Conservation (phyloP, 768 basidiomycete genomes). For the Collybia sordida region DNA sequence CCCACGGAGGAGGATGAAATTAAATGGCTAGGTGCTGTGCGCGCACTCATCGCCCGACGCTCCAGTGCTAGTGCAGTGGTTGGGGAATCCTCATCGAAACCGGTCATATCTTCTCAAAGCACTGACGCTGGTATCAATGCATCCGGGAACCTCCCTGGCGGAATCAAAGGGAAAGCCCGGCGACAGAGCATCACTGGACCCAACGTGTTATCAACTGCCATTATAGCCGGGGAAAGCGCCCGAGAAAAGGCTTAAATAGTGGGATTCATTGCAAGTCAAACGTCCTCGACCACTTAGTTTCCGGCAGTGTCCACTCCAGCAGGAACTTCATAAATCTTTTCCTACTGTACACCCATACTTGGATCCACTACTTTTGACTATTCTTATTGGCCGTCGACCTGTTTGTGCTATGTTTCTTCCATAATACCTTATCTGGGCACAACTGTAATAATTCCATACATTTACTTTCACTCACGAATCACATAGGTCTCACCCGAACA, state of each 20-base stretch:
- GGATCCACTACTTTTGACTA: not conserved
- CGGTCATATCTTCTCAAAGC: slow-evolving; percentile 13
- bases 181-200: slow-evolving; percentile 43
- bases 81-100: slow-evolving; percentile 38
- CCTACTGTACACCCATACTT: not conserved
- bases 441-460: not conserved
- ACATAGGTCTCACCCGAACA: not conserved
- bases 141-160: slow-evolving; percentile 13
- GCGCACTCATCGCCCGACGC: slow-evolving; percentile 83
- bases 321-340: not conserved
- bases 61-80: slow-evolving; percentile 50
- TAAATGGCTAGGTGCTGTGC: slow-evolving; percentile 94
- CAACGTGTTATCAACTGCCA: slow-evolving; percentile 10
- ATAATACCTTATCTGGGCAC: not conserved
- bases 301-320: not conserved
- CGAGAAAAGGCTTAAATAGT: slow-evolving; percentile 14
- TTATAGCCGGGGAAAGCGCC: slow-evolving; percentile 20
- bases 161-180: slow-evolving; percentile 47
- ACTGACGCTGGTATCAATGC: slow-evolving; percentile 10
- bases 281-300: slow-evolving; percentile 1
- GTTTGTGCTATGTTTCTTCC: not conserved
- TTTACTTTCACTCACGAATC: not conserved
- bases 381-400: not conserved
- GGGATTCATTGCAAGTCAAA: slow-evolving; percentile 1
- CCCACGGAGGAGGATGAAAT: slow-evolving; percentile 98